These are phyloP conservation scores for Cicer arietinum DNA, from an alignment of 306 rosid species.

Conservation along the genomic window DNA sequence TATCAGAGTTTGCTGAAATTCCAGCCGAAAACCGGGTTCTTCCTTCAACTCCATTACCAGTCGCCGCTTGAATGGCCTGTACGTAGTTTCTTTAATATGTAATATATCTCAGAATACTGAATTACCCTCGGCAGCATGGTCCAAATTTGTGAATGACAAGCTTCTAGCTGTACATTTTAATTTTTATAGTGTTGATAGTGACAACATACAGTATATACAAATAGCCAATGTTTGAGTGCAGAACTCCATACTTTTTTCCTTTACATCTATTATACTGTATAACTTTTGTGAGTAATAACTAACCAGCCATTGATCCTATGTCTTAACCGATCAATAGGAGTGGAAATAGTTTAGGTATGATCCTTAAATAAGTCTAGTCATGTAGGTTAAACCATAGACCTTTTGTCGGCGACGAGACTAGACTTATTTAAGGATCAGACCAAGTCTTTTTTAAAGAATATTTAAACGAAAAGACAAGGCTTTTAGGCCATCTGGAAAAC, in stretches of 20 bases:
- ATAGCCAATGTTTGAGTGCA: constrained; percentile 36
- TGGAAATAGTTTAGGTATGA: too few relatives aligned
- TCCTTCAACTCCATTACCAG: constrained; percentile 64
- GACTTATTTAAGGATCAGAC: too few relatives aligned
- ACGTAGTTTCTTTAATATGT: constrained; percentile 45
- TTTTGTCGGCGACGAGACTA: too few relatives aligned
- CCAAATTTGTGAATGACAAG: constrained; percentile 43
- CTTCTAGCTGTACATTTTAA: constrained; percentile 32
- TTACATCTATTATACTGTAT: constrained; percentile 12
- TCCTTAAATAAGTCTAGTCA: too few relatives aligned
- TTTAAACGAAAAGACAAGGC: too few relatives aligned
- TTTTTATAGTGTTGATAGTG: constrained; percentile 40
- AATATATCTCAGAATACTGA: constrained; percentile 34
- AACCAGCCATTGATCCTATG: neutral
- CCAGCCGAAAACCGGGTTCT: constrained; percentile 79
- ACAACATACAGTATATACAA: constrained; percentile 45
- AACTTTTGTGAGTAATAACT: neutral
- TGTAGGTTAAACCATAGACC: too few relatives aligned
- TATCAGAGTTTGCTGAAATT: constrained; percentile 80
- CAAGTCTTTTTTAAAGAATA: too few relatives aligned
- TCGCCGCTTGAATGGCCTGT: constrained; percentile 58
- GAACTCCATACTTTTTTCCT: constrained; percentile 21
- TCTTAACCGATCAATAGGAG: too few relatives aligned
- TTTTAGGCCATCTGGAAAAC: too few relatives aligned
- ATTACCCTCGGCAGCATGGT: constrained; percentile 37